phyloP scores from a whole-genome alignment of 139 green algal genomes.

The Eudorina sp. region DNA sequence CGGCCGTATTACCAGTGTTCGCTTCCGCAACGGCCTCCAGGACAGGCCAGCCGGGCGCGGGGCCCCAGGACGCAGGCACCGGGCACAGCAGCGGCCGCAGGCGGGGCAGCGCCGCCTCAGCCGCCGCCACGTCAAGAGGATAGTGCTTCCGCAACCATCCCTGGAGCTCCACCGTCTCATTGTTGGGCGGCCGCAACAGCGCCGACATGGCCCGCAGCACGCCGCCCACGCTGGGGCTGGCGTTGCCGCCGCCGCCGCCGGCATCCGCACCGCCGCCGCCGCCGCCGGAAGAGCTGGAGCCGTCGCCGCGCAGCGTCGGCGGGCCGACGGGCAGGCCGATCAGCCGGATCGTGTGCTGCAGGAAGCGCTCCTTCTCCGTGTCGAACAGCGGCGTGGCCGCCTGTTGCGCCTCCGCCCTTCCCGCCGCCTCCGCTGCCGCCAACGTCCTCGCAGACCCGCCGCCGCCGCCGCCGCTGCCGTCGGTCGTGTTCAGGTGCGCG shows the following conservation, averaged over 20 bases:
- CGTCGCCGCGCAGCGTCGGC: not conserved
- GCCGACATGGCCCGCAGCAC: constrained; percentile 15
- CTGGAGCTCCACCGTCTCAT: constrained; percentile 37
- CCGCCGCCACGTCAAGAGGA: not conserved
- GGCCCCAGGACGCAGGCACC: constrained; percentile 19
- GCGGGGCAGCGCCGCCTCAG: not conserved
- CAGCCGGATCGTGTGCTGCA: constrained; percentile 68
- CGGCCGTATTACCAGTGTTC: no score
- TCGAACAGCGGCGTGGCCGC: constrained; percentile 63
- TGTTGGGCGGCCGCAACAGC: constrained; percentile 44
- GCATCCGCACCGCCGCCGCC: not conserved
- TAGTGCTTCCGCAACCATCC: not conserved
- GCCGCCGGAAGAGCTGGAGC: not conserved
- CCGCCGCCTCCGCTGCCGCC: not conserved
- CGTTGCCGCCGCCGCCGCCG: not conserved
- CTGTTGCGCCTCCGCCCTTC: not conserved
- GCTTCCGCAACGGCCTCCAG: not conserved
- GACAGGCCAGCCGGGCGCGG: constrained; percentile 24
- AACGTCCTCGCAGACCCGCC: no score
- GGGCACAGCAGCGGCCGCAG: constrained; percentile 30
- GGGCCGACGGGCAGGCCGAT: constrained; percentile 55
- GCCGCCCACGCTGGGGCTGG: not conserved
- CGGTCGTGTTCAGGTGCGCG: not conserved
- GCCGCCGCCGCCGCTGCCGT: not conserved
- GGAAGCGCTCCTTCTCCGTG: constrained; percentile 75